Evolutionary conservation across 2,329 filamentous ascomycete species (phyloP), one percentile per base, ranked within the genome.

Genomic region (Trichoderma afroharzianum): DNA sequence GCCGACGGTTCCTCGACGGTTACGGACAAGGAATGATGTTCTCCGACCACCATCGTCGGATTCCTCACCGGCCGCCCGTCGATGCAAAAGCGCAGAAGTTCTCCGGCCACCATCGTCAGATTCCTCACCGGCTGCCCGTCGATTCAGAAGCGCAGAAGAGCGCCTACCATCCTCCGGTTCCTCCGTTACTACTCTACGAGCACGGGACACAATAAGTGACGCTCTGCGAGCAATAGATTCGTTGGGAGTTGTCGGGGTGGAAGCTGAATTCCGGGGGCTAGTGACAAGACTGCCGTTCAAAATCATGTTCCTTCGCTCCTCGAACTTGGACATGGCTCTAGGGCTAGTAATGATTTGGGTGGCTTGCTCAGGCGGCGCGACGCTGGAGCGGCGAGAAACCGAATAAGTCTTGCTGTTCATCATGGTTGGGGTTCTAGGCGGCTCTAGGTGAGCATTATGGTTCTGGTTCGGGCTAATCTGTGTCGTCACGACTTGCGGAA

Each of bases 251-350:
- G 81, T 76, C 24, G 85, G 80, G 24, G 82, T 78, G 63, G 82
- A 77, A 73, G 78, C 76, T 71, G 80, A 76, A 59, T 78, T 80
- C 9, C 85, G 84, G 1, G 87, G 83, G n/a, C 82, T 83, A 6
- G 85, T 81, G 1, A 87, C 76, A 6, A 83, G 79, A n/a, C 80
- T 83, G 3, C 82, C 79, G 66, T 81, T 80, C 3, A 88, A 78
- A 47, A 87, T 80, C 14, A 81, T 86, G 55, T 82, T 82, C 59
- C 88, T 82, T 73, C 84, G 83, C 75, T 90, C 87, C 74, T 89
- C 88, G 28, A 86, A 82, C 62, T 85, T 85, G 21, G 86, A 86
- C 68, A 85, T 75, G 14, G 84, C 79, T 64, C 86, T 83, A 2
- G 86, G 85, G 72, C 85, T 86, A 68, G 80, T 82, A 74, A 72